phyloP scores from a whole-genome alignment of 2,329 filamentous ascomycete species.

The Ascochyta koolunga region DNA sequence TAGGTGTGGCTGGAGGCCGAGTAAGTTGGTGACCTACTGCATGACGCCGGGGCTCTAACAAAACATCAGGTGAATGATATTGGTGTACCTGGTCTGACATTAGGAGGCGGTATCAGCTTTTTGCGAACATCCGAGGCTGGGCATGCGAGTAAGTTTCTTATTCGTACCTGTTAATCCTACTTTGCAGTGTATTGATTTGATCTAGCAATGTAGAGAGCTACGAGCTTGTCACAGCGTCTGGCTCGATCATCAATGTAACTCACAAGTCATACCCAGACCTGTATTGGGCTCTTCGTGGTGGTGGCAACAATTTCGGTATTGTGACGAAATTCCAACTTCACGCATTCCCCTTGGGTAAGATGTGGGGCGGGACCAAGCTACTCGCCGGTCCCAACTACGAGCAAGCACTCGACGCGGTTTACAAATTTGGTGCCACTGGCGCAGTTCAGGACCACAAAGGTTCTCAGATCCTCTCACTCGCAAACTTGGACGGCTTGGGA shows the following conservation, averaged over 20 bases:
- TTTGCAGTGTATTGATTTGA: constrained; percentile 11
- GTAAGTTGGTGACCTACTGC: constrained; percentile 13
- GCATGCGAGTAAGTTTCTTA: constrained; percentile 23
- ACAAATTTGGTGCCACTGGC: neutral
- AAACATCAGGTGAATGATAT: constrained; percentile 22
- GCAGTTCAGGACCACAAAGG: neutral
- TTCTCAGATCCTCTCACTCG: constrained; percentile 1
- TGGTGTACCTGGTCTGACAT: constrained; percentile 30
- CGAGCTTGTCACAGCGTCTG: constrained; percentile 36
- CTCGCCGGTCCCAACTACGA: neutral
- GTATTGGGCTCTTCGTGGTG: constrained; percentile 45
- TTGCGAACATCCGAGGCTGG: constrained; percentile 15
- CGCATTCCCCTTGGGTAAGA: constrained; percentile 21
- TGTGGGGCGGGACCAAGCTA: constrained; percentile 26
- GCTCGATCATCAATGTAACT: constrained; percentile 25
- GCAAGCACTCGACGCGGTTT: neutral
- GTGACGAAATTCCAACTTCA: constrained; percentile 30
- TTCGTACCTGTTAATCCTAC: neutral
- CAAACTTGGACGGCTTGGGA: neutral
- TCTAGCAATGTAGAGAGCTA: constrained; percentile 40
- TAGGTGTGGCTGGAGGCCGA: constrained; percentile 41
- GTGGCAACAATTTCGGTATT: constrained; percentile 42
- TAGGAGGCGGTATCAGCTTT: constrained; percentile 25
- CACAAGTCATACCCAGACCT: constrained; percentile 42
- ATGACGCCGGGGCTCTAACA: neutral